These are phyloP conservation scores for Candida sonorensis DNA, from an alignment of 805 yeast genomes.

Conservation along the genomic window DNA sequence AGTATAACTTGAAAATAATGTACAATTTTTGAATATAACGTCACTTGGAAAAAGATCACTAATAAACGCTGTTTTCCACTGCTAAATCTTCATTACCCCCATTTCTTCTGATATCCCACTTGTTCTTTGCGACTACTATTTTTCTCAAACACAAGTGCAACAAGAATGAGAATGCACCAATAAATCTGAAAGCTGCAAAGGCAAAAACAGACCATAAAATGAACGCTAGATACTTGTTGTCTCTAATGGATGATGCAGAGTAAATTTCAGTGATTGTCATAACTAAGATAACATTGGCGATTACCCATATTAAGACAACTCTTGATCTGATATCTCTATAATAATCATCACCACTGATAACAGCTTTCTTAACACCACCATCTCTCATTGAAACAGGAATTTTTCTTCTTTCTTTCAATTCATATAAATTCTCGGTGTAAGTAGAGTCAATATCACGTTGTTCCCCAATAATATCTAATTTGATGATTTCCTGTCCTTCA, in stretches of 20 bases:
- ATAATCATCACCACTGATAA: constrained; percentile 63
- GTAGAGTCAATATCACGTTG: constrained; percentile 76
- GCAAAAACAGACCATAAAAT: constrained; percentile 91
- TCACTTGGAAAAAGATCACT: no score
- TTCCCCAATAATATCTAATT: constrained; percentile 64
- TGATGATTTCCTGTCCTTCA: constrained; percentile 78
- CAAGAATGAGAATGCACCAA: constrained; percentile 74
- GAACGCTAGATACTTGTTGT: constrained; percentile 73
- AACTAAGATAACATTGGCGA: constrained; percentile 70
- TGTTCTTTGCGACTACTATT: constrained; percentile 24
- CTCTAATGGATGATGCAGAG: constrained; percentile 52
- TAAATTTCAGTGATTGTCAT: constrained; percentile 87
- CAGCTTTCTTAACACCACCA: constrained; percentile 32
- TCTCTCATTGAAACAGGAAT: constrained; percentile 45
- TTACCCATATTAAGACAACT: constrained; percentile 93
- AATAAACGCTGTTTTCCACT: constrained; percentile 15
- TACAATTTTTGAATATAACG: no score
- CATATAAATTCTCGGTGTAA: constrained; percentile 67
- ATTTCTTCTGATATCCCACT: constrained; percentile 23
- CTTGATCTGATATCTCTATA: constrained; percentile 92
- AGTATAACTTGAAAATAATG: no score
- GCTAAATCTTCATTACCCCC: constrained; percentile 10
- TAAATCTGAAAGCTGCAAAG: constrained; percentile 72
- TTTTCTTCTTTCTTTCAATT: constrained; percentile 63
- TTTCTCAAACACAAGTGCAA: constrained; percentile 31